phyloP scores from a whole-genome alignment of 257 asterid genomes.

The Verbena officinalis region DNA sequence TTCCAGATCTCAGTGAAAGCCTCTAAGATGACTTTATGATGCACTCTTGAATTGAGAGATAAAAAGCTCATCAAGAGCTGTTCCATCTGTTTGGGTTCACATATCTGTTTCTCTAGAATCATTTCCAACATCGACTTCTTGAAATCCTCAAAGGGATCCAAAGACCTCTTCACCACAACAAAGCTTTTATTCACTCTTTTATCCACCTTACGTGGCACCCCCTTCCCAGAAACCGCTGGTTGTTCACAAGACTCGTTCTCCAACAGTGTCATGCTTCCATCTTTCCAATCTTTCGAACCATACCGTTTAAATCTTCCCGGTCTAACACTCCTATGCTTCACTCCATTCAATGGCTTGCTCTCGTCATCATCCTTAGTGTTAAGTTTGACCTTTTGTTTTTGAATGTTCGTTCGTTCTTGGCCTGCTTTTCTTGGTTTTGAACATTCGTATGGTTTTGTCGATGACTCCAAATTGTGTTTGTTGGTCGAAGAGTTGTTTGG shows the following conservation, averaged over 20 bases:
- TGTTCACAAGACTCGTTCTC: neutral
- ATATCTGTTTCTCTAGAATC: slow-evolving; percentile 68
- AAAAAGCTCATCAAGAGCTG: slow-evolving; percentile 68
- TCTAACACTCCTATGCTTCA: slow-evolving; percentile 29
- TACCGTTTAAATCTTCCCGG: slow-evolving; percentile 30
- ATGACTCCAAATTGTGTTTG: neutral
- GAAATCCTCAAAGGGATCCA: slow-evolving; percentile 73
- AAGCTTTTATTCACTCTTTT: slow-evolving; percentile 45
- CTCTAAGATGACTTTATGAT: slow-evolving; percentile 64
- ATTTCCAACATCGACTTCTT: slow-evolving; percentile 80
- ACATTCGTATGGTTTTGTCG: neutral
- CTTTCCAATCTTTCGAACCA: slow-evolving; percentile 38
- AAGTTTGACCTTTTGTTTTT: slow-evolving; percentile 24
- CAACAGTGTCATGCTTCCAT: slow-evolving; percentile 4
- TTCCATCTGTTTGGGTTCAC: slow-evolving; percentile 61
- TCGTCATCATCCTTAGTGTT: slow-evolving; percentile 19
- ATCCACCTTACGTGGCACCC: slow-evolving; percentile 27
- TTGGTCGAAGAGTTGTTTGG: slow-evolving; percentile 4
- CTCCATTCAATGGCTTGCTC: slow-evolving; percentile 7
- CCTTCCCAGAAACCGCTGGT: slow-evolving; percentile 16
- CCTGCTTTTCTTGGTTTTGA: slow-evolving; percentile 19
- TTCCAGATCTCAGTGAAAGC: slow-evolving; percentile 69
- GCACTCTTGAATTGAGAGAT: slow-evolving; percentile 61
- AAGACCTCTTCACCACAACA: slow-evolving; percentile 70
- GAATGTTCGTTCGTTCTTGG: slow-evolving; percentile 24